phyloP scores from a whole-genome alignment of 176 grass and related monocot genomes.

The Metroxylon sagu region DNA sequence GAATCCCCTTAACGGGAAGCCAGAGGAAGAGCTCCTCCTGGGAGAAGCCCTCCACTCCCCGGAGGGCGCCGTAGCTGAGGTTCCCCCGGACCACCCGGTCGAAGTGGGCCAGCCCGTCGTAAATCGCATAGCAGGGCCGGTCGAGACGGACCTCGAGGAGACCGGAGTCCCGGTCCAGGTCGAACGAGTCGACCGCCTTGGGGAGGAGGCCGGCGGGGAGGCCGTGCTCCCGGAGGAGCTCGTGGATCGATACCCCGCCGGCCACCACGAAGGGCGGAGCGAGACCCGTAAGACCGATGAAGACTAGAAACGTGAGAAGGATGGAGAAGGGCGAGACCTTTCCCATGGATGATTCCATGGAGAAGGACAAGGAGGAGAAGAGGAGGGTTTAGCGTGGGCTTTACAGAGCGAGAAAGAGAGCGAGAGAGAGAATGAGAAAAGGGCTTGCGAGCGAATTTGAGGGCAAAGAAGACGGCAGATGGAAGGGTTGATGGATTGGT shows the following conservation, averaged over 20 bases:
- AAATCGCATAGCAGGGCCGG: conserved; percentile 62
- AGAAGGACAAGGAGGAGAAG: background rate
- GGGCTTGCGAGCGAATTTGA: conserved; percentile 19
- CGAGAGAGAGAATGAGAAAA: background rate
- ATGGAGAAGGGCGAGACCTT: conserved; percentile 16
- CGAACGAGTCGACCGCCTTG: conserved; percentile 46
- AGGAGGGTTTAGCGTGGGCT: conserved; percentile 1
- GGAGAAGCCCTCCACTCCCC: conserved; percentile 50
- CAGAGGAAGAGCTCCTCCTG: conserved; percentile 96
- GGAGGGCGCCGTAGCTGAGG: conserved; percentile 69
- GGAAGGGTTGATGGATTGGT: too few relatives aligned
- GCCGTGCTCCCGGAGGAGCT: conserved; percentile 57
- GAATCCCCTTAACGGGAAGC: conserved; percentile 95
- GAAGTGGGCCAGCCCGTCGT: conserved; percentile 54
- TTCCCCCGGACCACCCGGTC: conserved; percentile 59
- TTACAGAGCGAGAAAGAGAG: background rate
- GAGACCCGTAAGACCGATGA: conserved; percentile 2
- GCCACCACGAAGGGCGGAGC: conserved; percentile 1
- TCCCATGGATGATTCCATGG: conserved; percentile 27
- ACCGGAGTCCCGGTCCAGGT: conserved; percentile 38
- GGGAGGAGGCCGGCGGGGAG: conserved; percentile 76
- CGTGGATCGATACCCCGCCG: conserved; percentile 39
- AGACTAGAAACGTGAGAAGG: background rate
- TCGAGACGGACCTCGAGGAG: conserved; percentile 52
- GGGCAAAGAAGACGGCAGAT: background rate